A percentile compares a stretch with the other conserved stretches of the same genome.
Conservation (phyloP, 2,329 filamentous ascomycete species). For the Cercospora berteroae region DNA sequence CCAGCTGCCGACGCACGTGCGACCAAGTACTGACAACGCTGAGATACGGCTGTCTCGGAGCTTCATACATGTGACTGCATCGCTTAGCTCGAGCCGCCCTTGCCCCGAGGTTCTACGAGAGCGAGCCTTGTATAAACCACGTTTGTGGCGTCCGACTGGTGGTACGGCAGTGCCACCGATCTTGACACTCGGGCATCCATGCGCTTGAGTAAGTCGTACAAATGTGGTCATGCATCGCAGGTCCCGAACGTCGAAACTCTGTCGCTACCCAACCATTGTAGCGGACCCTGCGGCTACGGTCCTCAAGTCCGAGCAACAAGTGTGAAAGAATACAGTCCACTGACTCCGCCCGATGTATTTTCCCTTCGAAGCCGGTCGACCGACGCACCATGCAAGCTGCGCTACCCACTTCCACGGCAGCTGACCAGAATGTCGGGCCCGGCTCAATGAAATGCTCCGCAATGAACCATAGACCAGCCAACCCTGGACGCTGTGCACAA, state of each 20-base stretch:
- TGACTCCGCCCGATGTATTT: neutral
- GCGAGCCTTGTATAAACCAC: constrained; percentile 16
- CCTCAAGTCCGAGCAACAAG: constrained; percentile 9
- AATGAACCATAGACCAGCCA: neutral
- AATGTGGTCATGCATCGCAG: constrained; percentile 6
- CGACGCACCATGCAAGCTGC: constrained; percentile 3
- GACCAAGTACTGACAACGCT: neutral
- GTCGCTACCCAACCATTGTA: constrained; percentile 1
- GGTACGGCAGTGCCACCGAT: constrained; percentile 7
- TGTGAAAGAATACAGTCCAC: neutral
- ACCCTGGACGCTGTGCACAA: neutral
- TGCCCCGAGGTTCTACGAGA: constrained; percentile 7
- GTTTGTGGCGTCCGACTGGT: constrained; percentile 21
- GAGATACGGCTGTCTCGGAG: neutral
- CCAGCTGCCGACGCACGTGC: neutral
- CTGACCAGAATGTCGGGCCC: neutral
- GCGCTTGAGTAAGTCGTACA: constrained; percentile 1
- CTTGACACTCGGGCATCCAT: neutral
- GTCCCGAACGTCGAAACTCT: neutral
- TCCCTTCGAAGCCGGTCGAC: neutral
- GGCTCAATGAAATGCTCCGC: neutral
- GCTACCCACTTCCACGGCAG: neutral
- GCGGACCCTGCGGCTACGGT: constrained; percentile 8
- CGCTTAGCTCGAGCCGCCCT: neutral
- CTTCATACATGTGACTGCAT: neutral